phyloP scores from a whole-genome alignment of 768 basidiomycete species.

The Psilocybe cyanescens region DNA sequence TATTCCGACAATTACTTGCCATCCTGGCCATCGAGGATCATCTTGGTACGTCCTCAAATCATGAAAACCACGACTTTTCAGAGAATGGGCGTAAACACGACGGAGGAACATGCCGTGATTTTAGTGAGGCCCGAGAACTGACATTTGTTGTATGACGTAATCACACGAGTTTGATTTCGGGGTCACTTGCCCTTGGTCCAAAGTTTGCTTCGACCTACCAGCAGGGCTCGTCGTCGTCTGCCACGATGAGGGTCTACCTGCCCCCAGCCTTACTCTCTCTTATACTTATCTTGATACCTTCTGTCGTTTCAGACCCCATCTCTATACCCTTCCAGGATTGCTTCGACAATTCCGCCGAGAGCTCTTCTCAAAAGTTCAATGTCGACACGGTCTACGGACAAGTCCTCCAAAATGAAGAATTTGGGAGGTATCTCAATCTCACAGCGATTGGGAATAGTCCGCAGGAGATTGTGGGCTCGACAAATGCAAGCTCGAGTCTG shows the following conservation, averaged over 20 bases:
- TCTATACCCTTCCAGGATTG: slow-evolving; percentile 71
- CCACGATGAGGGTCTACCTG: slow-evolving; percentile 26
- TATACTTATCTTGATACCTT: slow-evolving; percentile 18
- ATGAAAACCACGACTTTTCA: slow-evolving; percentile 31
- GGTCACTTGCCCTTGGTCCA: slow-evolving; percentile 9
- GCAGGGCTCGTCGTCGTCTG: slow-evolving; percentile 14
- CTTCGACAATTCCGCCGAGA: slow-evolving; percentile 51
- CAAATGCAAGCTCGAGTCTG: slow-evolving; percentile 64
- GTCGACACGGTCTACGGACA: slow-evolving; percentile 78
- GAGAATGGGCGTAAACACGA: slow-evolving; percentile 10
- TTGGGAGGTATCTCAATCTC: slow-evolving; percentile 62
- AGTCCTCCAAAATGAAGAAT: slow-evolving; percentile 48
- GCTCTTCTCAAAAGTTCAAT: slow-evolving; percentile 59
- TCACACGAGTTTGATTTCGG: slow-evolving; percentile 9
- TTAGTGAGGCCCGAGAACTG: neutral
- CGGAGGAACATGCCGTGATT: slow-evolving; percentile 18
- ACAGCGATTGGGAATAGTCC: slow-evolving; percentile 71
- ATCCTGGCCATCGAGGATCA: slow-evolving; percentile 75
- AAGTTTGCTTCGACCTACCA: slow-evolving; percentile 3
- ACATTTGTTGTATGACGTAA: slow-evolving; percentile 20
- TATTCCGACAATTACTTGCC: slow-evolving; percentile 90
- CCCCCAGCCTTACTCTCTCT: slow-evolving; percentile 21
- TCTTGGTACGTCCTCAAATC: slow-evolving; percentile 34
- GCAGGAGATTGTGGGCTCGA: slow-evolving; percentile 59
- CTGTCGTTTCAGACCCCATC: slow-evolving; percentile 57